Evolutionary conservation across 2,329 filamentous ascomycete species (phyloP).

Genomic region (Aureobasidium lini): DNA sequence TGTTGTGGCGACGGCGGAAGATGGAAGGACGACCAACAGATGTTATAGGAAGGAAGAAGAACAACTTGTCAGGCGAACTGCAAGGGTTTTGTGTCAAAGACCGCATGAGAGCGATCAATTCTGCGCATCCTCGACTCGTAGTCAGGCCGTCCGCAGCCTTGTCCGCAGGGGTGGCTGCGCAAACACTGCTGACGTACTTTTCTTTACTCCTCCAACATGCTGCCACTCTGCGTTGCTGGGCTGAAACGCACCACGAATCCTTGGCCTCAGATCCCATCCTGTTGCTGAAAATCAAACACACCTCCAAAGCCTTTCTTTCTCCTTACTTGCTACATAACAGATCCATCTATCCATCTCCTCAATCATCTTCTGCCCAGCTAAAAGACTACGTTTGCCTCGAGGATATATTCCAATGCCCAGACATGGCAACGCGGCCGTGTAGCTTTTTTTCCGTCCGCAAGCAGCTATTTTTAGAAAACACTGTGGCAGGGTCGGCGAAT

Average conservation of each 20-base stretch:
- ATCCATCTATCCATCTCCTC: neutral
- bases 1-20: constrained; percentile 1
- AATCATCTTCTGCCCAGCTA: neutral
- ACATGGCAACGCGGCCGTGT: constrained; percentile 4
- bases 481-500: neutral
- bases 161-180: constrained; percentile 6
- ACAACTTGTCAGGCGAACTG: neutral
- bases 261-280: constrained; percentile 1
- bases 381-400: neutral
- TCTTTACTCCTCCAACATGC: neutral
- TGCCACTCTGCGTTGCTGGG: neutral
- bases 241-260: constrained; percentile 5
- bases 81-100: constrained; percentile 1
- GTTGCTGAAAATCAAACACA: neutral
- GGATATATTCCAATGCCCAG: neutral
- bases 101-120: neutral
- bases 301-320: neutral
- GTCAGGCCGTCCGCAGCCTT: constrained; percentile 4
- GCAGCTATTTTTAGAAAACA: neutral
- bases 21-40: neutral
- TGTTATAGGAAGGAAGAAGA: neutral
- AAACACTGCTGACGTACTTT: constrained; percentile 10
- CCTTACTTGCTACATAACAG: neutral
- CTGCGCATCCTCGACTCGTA: constrained; percentile 2
- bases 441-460: neutral